These are phyloP conservation scores for Tubosaeta sp. DNA, from an alignment of 768 basidiomycete species.

Conservation along the genomic window DNA sequence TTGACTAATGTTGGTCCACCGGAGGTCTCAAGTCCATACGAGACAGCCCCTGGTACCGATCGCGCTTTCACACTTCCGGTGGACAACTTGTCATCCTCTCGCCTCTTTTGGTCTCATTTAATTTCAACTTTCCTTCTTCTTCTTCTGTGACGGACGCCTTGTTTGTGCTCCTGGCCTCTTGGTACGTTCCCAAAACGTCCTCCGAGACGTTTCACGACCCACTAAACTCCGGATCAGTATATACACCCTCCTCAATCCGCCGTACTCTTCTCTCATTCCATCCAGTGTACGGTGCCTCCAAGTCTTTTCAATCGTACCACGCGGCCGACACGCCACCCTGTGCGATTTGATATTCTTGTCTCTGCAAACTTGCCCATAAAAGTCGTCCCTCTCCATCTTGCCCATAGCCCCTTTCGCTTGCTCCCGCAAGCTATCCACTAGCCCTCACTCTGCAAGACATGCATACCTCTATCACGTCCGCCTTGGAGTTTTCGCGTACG, in stretches of 20 bases:
- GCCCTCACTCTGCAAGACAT: constrained; percentile 11
- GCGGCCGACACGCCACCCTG: constrained; percentile 30
- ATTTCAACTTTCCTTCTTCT: constrained; percentile 24
- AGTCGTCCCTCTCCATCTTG: constrained; percentile 23
- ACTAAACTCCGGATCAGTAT: constrained; percentile 27
- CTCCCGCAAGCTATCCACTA: constrained; percentile 17
- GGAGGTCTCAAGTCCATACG: constrained; percentile 16
- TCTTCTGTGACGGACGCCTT: constrained; percentile 29
- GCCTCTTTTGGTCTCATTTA: constrained; percentile 28
- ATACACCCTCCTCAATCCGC: constrained; percentile 19
- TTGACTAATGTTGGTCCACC: constrained; percentile 18
- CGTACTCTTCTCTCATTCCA: constrained; percentile 16
- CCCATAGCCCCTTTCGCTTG: constrained; percentile 32
- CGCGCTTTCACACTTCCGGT: constrained; percentile 27
- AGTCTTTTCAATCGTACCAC: constrained; percentile 19
- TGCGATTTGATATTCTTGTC: constrained; percentile 31
- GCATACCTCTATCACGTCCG: constrained; percentile 13
- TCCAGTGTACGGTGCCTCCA: constrained; percentile 16
- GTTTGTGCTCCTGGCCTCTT: constrained; percentile 25
- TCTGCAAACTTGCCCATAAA: constrained; percentile 19
- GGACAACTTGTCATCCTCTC: constrained; percentile 19
- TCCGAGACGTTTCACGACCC: constrained; percentile 26
- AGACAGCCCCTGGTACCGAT: constrained; percentile 20
- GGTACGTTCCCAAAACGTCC: constrained; percentile 26
- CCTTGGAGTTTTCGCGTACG: constrained; percentile 27